Evolutionary conservation across 768 basidiomycete species (phyloP).

Genomic region (Gyrodon lividus): DNA sequence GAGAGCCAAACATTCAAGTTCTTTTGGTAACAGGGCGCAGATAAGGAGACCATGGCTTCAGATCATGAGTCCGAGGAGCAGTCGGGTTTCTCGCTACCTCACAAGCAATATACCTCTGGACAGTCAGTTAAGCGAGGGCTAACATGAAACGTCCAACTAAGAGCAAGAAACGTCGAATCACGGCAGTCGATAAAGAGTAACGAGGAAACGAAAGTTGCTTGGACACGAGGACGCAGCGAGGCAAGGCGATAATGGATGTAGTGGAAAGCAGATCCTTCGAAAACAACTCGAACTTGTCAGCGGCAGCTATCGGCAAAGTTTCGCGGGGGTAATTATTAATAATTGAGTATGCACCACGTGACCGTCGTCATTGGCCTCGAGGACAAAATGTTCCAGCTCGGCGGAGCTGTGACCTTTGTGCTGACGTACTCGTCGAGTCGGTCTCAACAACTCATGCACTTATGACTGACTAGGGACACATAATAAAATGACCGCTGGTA

Average conservation of each 20-base stretch:
- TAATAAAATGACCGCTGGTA: too few relatives aligned
- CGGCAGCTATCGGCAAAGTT: conserved; percentile 5
- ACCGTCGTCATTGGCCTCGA: neutral
- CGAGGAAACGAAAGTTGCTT: conserved; percentile 12
- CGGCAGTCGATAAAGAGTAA: conserved; percentile 22
- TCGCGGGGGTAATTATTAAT: conserved; percentile 14
- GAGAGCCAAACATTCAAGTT: conserved; percentile 12
- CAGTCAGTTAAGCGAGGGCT: neutral
- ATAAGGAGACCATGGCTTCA: conserved; percentile 19
- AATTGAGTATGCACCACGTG: conserved; percentile 10
- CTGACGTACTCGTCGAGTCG: too few relatives aligned
- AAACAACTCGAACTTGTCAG: neutral
- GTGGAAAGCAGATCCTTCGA: conserved; percentile 16
- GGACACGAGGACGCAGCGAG: conserved; percentile 19
- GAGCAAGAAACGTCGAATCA: conserved; percentile 22
- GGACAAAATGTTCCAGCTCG: too few relatives aligned
- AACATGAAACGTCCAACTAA: conserved; percentile 20
- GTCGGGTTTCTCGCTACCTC: conserved; percentile 15
- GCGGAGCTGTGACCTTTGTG: too few relatives aligned
- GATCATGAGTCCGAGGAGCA: conserved; percentile 23
- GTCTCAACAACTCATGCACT: too few relatives aligned
- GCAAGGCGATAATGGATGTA: conserved; percentile 11
- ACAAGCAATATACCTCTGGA: conserved; percentile 17
- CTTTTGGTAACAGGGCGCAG: conserved; percentile 24
- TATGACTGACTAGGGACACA: too few relatives aligned